Conservation (phyloP, 306 rosid genomes). For the Alnus glutinosa region DNA sequence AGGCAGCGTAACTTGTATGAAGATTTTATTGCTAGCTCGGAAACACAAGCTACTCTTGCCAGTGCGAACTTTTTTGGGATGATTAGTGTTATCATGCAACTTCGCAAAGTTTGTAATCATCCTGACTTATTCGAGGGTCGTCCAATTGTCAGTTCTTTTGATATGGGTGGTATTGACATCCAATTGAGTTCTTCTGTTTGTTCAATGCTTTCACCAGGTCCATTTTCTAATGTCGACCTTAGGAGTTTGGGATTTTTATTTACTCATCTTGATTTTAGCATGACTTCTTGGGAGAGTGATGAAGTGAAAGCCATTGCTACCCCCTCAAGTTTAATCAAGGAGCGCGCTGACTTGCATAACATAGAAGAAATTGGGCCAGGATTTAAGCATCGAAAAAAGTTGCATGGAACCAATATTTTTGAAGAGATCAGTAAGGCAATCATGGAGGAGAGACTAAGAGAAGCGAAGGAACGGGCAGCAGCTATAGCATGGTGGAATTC, state of each 20-base stretch:
- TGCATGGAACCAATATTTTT: constrained; percentile 77
- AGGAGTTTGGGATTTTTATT: constrained; percentile 76
- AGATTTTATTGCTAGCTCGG: constrained; percentile 94
- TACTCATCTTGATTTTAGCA: constrained; percentile 78
- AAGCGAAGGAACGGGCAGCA: constrained; percentile 72
- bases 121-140: constrained; percentile 99
- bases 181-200: constrained; percentile 87
- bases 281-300: constrained; percentile 95
- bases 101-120: constrained; percentile 97
- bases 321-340: constrained; percentile 67
- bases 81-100: constrained; percentile 97
- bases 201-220: constrained; percentile 54
- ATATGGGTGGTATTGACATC: constrained; percentile 71
- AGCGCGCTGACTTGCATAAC: constrained; percentile 42
- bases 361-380: constrained; percentile 62
- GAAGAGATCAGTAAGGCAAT: constrained; percentile 81
- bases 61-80: constrained; percentile 93
- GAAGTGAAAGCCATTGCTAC: constrained; percentile 80
- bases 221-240: constrained; percentile 73
- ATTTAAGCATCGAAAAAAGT: constrained; percentile 46
- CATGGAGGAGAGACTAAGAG: constrained; percentile 78
- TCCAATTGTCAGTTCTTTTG: constrained; percentile 94
- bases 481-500: constrained; percentile 99
- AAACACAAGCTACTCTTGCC: constrained; percentile 96
- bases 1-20: constrained; percentile 97